Percentiles rank a stretch among this genome's conserved stretches.
phyloP scores from a whole-genome alignment of 2,329 filamentous ascomycete species.

The Ophiostoma fasciatum region DNA sequence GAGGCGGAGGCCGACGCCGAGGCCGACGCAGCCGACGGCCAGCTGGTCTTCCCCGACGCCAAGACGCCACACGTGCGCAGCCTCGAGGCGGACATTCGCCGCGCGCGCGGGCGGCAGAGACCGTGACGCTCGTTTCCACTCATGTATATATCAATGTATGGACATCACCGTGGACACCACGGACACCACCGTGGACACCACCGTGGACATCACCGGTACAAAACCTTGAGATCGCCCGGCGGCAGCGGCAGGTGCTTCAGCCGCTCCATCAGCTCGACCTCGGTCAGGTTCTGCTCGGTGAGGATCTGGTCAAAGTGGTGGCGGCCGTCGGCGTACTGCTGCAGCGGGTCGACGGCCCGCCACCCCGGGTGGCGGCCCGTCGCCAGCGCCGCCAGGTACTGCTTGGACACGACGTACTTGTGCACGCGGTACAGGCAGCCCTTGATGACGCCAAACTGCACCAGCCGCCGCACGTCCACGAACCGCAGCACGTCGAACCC shows the following conservation, averaged over 20 bases:
- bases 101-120: conserved; percentile 2
- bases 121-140: too few species aligned
- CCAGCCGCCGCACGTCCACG: conserved; percentile 78
- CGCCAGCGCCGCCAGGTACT: conserved; percentile 41
- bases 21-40: background rate
- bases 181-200: too few species aligned
- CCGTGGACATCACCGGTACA: conserved; percentile 36
- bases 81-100: conserved; percentile 13
- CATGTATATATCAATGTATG: too few species aligned
- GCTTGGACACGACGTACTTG: conserved; percentile 66
- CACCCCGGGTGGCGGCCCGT: conserved; percentile 27
- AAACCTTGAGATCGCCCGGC: conserved; percentile 36
- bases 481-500: conserved; percentile 52
- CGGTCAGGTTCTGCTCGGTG: conserved; percentile 55
- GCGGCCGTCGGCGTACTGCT: conserved; percentile 57
- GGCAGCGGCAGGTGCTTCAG: conserved; percentile 42
- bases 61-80: conserved; percentile 10
- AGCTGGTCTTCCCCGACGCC: conserved; percentile 14
- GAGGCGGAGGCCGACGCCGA: background rate
- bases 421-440: conserved; percentile 86
- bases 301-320: conserved; percentile 75
- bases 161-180: too few species aligned
- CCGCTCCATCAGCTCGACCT: conserved; percentile 54
- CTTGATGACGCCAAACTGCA: conserved; percentile 94
- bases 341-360: conserved; percentile 34